phyloP scores from a whole-genome alignment of 495 filamentous ascomycete genomes.

The Elasticomyces elasticus region DNA sequence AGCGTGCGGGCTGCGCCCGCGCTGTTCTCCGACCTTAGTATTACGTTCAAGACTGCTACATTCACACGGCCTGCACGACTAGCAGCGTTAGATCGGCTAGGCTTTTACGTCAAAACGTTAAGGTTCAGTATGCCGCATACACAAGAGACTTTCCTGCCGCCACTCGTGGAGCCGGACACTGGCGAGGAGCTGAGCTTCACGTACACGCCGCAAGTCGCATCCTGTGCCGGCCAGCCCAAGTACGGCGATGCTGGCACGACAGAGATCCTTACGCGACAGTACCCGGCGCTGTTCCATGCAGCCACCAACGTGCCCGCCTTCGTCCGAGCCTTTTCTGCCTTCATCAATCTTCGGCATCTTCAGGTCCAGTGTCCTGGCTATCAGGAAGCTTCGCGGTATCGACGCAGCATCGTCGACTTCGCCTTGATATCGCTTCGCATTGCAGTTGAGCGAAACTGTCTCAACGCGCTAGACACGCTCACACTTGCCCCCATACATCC shows the following conservation, averaged over 20 bases:
- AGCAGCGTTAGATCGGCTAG: conserved; percentile 59
- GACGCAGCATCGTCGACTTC: conserved; percentile 68
- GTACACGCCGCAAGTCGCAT: conserved; percentile 54
- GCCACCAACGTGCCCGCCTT: conserved; percentile 75
- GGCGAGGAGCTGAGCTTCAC: conserved; percentile 65
- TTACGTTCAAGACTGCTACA: conserved; percentile 59
- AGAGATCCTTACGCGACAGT: conserved; percentile 67
- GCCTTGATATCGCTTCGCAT: conserved; percentile 71
- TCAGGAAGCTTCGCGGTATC: conserved; percentile 52
- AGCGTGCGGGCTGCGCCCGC: conserved; percentile 37
- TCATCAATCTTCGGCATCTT: conserved; percentile 57
- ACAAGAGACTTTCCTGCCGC: conserved; percentile 62
- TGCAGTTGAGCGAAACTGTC: conserved; percentile 55
- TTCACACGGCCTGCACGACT: conserved; percentile 60
- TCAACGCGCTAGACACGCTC: conserved; percentile 50
- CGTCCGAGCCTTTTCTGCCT: conserved; percentile 53
- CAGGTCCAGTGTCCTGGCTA: conserved; percentile 63
- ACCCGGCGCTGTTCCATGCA: conserved; percentile 71
- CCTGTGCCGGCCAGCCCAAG: conserved; percentile 32
- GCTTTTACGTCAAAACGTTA: conserved; percentile 58
- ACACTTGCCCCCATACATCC: conserved; percentile 60
- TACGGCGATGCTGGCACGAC: conserved; percentile 56
- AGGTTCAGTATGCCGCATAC: conserved; percentile 62
- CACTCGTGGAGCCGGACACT: conserved; percentile 57
- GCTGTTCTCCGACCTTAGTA: conserved; percentile 41